A percentile compares a stretch with the other conserved stretches of the same genome.
These are phyloP conservation scores for Lavandula angustifolia DNA, from an alignment of 257 asterid species.

Conservation along the genomic window DNA sequence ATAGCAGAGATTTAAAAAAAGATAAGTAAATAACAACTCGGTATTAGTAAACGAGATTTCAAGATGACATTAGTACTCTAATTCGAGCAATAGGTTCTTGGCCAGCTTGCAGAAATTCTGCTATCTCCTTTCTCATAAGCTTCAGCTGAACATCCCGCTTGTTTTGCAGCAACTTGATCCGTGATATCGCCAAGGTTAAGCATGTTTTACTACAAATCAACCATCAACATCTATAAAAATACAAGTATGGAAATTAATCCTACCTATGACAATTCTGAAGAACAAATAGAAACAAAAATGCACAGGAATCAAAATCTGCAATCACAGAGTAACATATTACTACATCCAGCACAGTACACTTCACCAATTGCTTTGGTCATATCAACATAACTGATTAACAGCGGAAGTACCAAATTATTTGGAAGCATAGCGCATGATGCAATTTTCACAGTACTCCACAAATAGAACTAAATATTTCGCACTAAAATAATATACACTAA, in stretches of 20 bases:
- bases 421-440: slow-evolving; percentile 7
- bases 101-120: slow-evolving; percentile 85
- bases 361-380: not conserved
- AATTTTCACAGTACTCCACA: not conserved
- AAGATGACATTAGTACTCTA: slow-evolving; percentile 48
- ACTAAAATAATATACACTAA: not conserved
- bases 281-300: not conserved
- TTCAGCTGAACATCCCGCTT: slow-evolving; percentile 78
- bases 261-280: not conserved
- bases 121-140: slow-evolving; percentile 87
- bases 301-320: not conserved
- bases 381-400: not conserved
- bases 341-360: slow-evolving; percentile 4
- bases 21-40: not conserved
- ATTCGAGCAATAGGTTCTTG: slow-evolving; percentile 91
- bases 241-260: slow-evolving; percentile 1
- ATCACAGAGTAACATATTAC: not conserved
- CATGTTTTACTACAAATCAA: slow-evolving; percentile 77
- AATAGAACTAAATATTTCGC: slow-evolving; percentile 21
- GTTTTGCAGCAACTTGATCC: slow-evolving; percentile 87
- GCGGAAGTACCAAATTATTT: not conserved
- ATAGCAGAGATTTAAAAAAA: slow-evolving; percentile 24
- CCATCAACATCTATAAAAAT: slow-evolving; percentile 18
- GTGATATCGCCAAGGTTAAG: slow-evolving; percentile 79
- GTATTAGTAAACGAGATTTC: slow-evolving; percentile 11